Conservation (phyloP, 2,329 filamentous ascomycete species). For the Teratosphaeriaceae sp. region DNA sequence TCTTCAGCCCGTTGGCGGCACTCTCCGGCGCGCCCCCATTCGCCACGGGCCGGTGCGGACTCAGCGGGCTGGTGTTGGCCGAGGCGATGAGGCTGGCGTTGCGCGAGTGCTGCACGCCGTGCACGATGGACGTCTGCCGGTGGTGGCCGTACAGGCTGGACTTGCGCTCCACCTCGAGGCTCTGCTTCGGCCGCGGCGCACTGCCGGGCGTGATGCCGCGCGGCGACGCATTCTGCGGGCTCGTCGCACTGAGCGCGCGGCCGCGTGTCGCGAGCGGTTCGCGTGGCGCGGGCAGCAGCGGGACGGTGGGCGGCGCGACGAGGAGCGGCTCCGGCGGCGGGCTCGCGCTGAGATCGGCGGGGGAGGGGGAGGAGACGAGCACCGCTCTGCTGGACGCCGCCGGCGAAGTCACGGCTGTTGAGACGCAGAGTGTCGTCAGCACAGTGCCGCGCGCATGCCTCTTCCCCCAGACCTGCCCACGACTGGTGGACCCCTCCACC, state of each 20-base stretch:
- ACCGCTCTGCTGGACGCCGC: conserved; percentile 19
- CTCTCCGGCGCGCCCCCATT: conserved; percentile 22
- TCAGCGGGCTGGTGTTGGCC: conserved; percentile 71
- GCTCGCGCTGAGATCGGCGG: conserved; percentile 19
- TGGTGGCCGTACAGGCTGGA: conserved; percentile 71
- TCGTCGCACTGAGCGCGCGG: conserved; percentile 38
- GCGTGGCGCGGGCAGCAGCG: conserved; percentile 22
- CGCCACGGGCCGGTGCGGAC: conserved; percentile 71
- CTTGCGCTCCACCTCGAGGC: conserved; percentile 40
- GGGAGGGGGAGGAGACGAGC: conserved; percentile 9
- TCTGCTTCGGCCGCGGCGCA: conserved; percentile 32
- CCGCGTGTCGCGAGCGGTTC: conserved; percentile 41
- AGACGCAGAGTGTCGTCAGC: conserved; percentile 20
- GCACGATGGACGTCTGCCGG: conserved; percentile 92
- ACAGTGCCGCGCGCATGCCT: conserved; percentile 11
- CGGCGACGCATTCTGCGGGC: conserved; percentile 35
- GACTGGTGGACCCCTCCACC: conserved; percentile 6
- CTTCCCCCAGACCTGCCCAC: too few relatives aligned
- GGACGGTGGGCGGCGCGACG: conserved; percentile 23
- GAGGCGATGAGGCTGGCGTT: conserved; percentile 79
- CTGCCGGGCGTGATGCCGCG: conserved; percentile 39
- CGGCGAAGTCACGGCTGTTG: conserved; percentile 22
- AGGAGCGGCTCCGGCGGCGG: conserved; percentile 28
- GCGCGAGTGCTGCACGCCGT: conserved; percentile 86
- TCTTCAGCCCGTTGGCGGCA: conserved; percentile 18